Evolutionary conservation across 164 flowering plant species (phyloP), one percentile per base, ranked within the genome.

Genomic region (Kalanchoe fedtschenkoi): DNA sequence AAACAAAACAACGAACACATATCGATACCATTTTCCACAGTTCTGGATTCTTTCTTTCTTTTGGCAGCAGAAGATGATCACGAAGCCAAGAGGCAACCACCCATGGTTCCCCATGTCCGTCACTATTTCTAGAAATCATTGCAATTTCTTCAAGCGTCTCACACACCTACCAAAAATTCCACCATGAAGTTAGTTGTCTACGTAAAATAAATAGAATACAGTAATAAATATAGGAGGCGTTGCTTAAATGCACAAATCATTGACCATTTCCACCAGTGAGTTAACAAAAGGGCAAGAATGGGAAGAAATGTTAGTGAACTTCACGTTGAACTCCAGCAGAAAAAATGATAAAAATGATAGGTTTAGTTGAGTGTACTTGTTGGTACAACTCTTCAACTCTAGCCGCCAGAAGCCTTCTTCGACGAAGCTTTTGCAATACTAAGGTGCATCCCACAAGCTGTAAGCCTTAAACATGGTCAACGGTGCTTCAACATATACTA

Each of bases 131-230:
- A 59, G 93, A 72, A 53, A 21, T 71, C 61, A 83, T 34, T 6
- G 96, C 93, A 72, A 72, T 81, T 71, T 95, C 99, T 70, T 95
- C 99, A 29, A 91, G 97, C 60, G 83, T 73, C 38, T 95, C 96
- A 76, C 99, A 95, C 8, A 89, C 89, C 99, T 90, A 66, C 39
- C 22, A 77, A 19, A 19, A 22, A 54, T n/a, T 54, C n/a, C 62
- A 35, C 37, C 21, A 59, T 13, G 19, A 33, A 44, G 38, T 19
- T 24, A 21, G 11, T 15, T 5, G 34, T 10, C 26, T 11, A 17
- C 38, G 42, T 34, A 22, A 15, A 66, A 24, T 22, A 29, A 2
- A 16, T 13, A 2, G 6, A 35, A 6, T 8, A 42, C 11, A 51
- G 28, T 4, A n/a, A 58, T 6, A 58, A 58, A 33, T 34, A 24